phyloP scores from a whole-genome alignment of 441 rosid species.

The Melastoma candidum region DNA sequence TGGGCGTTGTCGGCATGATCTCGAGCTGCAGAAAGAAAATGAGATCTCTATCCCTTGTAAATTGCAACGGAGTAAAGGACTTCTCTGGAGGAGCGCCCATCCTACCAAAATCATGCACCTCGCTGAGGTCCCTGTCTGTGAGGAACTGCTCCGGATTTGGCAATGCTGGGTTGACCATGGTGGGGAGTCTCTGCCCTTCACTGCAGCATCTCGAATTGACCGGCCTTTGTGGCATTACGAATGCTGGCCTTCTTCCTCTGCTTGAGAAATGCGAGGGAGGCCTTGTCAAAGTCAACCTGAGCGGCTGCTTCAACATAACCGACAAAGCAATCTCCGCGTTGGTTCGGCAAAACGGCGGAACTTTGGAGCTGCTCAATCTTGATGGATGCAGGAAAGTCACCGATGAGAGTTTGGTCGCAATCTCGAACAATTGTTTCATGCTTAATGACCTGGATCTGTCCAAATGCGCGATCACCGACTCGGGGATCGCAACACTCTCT shows the following conservation, averaged over 20 bases:
- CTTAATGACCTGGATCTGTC: slow-evolving; percentile 82
- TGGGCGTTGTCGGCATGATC: slow-evolving; percentile 49
- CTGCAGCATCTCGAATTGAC: slow-evolving; percentile 67
- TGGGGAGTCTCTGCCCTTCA: slow-evolving; percentile 71
- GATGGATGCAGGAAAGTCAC: slow-evolving; percentile 87
- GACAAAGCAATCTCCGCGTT: slow-evolving; percentile 54
- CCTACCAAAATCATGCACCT: slow-evolving; percentile 32
- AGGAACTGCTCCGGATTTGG: slow-evolving; percentile 83
- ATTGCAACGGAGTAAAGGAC: slow-evolving; percentile 79
- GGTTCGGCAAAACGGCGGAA: slow-evolving; percentile 52
- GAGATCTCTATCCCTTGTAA: slow-evolving; percentile 55
- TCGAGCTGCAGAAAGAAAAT: slow-evolving; percentile 45
- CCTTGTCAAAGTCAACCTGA: slow-evolving; percentile 65
- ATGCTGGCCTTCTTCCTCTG: slow-evolving; percentile 67
- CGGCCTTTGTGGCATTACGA: slow-evolving; percentile 57
- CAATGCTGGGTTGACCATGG: slow-evolving; percentile 51
- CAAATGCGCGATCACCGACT: slow-evolving; percentile 56
- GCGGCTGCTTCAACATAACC: slow-evolving; percentile 57
- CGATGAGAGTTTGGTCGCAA: slow-evolving; percentile 56
- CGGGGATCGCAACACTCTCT: slow-evolving; percentile 53
- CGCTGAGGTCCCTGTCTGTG: slow-evolving; percentile 53
- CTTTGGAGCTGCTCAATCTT: slow-evolving; percentile 71
- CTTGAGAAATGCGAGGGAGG: slow-evolving; percentile 58
- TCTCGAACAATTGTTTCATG: slow-evolving; percentile 61
- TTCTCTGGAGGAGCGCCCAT: slow-evolving; percentile 24